A percentile compares a stretch with the other conserved stretches of the same genome.
Conservation (phyloP, 192 early-diverging fungal genomes). For the Coemansia biformis region DNA sequence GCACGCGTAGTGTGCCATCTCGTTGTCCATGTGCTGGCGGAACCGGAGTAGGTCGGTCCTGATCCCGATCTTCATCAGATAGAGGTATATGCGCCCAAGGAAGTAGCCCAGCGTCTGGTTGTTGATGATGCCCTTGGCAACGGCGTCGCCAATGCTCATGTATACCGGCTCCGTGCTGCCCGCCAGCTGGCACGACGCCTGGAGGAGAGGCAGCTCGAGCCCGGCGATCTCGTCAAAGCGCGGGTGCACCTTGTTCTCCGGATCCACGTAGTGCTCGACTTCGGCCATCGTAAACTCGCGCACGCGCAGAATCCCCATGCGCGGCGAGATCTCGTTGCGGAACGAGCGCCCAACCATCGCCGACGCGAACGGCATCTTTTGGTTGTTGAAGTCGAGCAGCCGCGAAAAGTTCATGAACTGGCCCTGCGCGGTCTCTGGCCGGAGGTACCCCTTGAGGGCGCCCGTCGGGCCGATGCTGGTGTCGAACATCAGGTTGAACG, state of each 20-base stretch:
- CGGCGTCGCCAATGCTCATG: constrained; percentile 89
- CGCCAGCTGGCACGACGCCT: constrained; percentile 67
- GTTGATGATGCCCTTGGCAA: constrained; percentile 78
- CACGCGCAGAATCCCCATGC: constrained; percentile 90
- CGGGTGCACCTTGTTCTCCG: constrained; percentile 83
- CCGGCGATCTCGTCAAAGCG: constrained; percentile 83
- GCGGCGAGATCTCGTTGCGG: constrained; percentile 98
- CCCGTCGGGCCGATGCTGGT: constrained; percentile 98
- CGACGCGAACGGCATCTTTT: constrained; percentile 98
- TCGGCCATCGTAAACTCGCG: constrained; percentile 99
- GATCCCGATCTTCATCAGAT: constrained; percentile 87
- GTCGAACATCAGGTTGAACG: constrained; percentile 99
- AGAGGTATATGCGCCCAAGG: constrained; percentile 87
- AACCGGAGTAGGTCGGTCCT: constrained; percentile 81
- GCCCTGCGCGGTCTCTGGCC: constrained; percentile 99
- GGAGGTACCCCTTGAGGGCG: constrained; percentile 86
- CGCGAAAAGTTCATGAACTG: constrained; percentile 98
- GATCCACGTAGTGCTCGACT: constrained; percentile 99
- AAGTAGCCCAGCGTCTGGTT: constrained; percentile 99
- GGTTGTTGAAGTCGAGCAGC: constrained; percentile 96
- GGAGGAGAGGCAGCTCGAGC: constrained; percentile 71
- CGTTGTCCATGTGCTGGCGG: constrained; percentile 98
- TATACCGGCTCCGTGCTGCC: constrained; percentile 65
- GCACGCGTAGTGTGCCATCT: constrained; percentile 99
- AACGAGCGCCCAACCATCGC: constrained; percentile 97